Evolutionary conservation across 148 eudicot species (phyloP).

Genomic region (Chenopodium album): DNA sequence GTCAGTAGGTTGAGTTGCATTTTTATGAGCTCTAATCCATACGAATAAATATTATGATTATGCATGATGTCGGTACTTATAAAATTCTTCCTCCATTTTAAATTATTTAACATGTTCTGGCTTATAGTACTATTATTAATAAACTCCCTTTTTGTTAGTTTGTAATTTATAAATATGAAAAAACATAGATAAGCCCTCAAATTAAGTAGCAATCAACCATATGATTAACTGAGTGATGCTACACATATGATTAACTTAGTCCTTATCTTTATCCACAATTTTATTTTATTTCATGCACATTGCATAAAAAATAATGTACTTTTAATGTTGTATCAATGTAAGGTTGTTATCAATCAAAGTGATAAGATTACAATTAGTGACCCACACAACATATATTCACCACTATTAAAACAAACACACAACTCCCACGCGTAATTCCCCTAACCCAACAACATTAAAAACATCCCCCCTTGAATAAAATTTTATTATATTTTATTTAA

Average conservation of each 20-base stretch:
- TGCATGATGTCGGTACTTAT: no score
- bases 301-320: background rate
- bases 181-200: background rate
- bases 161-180: no score
- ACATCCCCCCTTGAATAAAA: conserved; percentile 19
- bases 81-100: no score
- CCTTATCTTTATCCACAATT: background rate
- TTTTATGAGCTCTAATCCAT: no score
- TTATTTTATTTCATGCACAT: background rate
- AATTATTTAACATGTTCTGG: no score
- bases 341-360: background rate
- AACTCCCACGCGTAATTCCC: conserved; percentile 8
- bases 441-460: conserved; percentile 1
- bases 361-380: background rate
- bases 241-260: background rate
- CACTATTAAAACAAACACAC: background rate
- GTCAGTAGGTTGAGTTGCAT: no score
- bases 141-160: no score
- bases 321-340: background rate
- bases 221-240: background rate
- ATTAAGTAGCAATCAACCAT: background rate
- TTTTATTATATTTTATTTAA: background rate
- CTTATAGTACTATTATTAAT: no score
- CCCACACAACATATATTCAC: background rate
- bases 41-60: no score